phyloP scores from a whole-genome alignment of 2,329 filamentous ascomycete species.

The Aureobasidium sp. region DNA sequence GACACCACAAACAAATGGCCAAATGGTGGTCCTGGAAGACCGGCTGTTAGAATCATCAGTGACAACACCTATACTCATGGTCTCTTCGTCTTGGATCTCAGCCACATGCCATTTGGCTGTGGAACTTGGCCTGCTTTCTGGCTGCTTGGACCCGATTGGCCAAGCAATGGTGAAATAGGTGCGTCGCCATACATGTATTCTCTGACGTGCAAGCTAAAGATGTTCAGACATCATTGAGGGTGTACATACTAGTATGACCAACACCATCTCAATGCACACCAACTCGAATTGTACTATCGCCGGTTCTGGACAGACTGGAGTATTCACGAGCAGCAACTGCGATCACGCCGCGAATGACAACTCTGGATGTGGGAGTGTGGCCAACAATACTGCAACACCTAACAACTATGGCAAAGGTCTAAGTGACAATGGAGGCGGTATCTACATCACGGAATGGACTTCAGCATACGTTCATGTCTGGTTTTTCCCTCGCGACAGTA shows the following conservation, averaged over 20 bases:
- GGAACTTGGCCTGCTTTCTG: constrained; percentile 39
- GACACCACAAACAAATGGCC: constrained; percentile 39
- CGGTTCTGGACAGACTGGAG: constrained; percentile 26
- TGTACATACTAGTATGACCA: constrained; percentile 25
- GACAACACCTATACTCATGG: constrained; percentile 34
- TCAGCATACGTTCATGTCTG: constrained; percentile 29
- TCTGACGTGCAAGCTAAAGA: neutral
- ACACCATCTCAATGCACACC: constrained; percentile 30
- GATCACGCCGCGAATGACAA: constrained; percentile 23
- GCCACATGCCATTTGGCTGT: constrained; percentile 34
- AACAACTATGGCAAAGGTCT: constrained; percentile 30
- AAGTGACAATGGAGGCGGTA: constrained; percentile 28
- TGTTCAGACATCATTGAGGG: constrained; percentile 32
- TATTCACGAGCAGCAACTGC: constrained; percentile 26
- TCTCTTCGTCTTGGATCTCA: constrained; percentile 34
- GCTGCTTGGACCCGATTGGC: constrained; percentile 42
- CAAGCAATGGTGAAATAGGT: constrained; percentile 30
- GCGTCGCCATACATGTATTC: neutral
- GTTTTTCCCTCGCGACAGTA: constrained; percentile 30
- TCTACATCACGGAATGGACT: constrained; percentile 33
- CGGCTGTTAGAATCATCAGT: constrained; percentile 31
- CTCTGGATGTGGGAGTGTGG: constrained; percentile 27
- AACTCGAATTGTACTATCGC: constrained; percentile 27
- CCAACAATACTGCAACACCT: constrained; percentile 20
- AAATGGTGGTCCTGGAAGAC: constrained; percentile 27